phyloP scores from a whole-genome alignment of 768 basidiomycete genomes.

The Collybiopsis luxurians region DNA sequence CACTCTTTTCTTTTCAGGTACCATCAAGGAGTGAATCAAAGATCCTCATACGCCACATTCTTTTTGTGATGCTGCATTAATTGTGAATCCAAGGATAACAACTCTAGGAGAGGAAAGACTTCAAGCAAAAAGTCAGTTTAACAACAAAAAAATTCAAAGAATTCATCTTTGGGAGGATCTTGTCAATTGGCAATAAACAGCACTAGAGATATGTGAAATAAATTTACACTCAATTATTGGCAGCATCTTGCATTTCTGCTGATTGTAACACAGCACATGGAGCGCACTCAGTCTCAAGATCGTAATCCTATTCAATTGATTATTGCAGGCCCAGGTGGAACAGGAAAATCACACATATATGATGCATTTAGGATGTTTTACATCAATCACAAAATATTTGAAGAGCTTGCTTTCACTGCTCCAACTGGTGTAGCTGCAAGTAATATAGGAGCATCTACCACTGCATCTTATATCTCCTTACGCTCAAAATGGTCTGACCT shows the following conservation, averaged over 20 bases:
- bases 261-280: neutral
- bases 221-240: conserved; percentile 7
- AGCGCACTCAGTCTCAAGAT: neutral
- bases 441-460: neutral
- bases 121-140: too few relatives aligned
- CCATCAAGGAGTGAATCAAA: too few relatives aligned
- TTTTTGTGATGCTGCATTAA: too few relatives aligned
- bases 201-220: neutral
- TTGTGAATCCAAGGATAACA: too few relatives aligned
- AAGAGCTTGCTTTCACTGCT: neutral
- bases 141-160: neutral
- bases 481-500: neutral
- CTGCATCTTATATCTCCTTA: neutral
- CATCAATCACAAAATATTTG: neutral
- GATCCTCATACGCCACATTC: too few relatives aligned
- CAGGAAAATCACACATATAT: conserved; percentile 15
- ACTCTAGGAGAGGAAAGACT: too few relatives aligned
- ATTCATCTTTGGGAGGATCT: neutral
- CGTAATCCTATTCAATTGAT: conserved; percentile 7
- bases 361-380: conserved; percentile 6
- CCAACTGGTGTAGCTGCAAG: conserved; percentile 1
- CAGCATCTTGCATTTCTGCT: conserved; percentile 9
- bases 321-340: conserved; percentile 13
- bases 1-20: too few relatives aligned
- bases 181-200: neutral